phyloP scores from a whole-genome alignment of 2,329 filamentous ascomycete species.

The Lachnellula subtilissima region DNA sequence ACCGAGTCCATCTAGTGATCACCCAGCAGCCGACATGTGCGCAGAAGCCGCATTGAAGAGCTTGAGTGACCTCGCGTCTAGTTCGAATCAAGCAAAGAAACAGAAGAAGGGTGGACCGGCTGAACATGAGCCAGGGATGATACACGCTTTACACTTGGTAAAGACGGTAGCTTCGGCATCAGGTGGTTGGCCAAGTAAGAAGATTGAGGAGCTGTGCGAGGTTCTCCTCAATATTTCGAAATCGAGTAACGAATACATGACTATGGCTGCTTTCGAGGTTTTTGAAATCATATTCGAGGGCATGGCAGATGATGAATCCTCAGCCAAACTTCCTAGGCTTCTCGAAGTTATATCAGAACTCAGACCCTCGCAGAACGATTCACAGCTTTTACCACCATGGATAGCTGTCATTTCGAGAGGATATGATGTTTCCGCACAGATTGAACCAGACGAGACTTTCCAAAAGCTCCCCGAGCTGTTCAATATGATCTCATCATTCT shows the following conservation, averaged over 20 bases:
- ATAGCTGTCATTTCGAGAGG: conserved; percentile 91
- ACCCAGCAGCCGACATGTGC: conserved; percentile 94
- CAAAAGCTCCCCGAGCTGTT: conserved; percentile 84
- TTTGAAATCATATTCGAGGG: conserved; percentile 96
- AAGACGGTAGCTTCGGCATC: conserved; percentile 84
- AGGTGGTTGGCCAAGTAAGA: conserved; percentile 92
- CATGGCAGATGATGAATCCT: conserved; percentile 79
- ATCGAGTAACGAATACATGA: conserved; percentile 91
- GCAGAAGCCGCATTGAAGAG: conserved; percentile 83
- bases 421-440: conserved; percentile 87
- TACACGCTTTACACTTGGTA: conserved; percentile 87
- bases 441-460: conserved; percentile 87
- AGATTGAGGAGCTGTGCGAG: conserved; percentile 89
- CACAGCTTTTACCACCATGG: conserved; percentile 91
- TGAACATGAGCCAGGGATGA: conserved; percentile 73
- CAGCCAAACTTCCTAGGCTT: conserved; percentile 81
- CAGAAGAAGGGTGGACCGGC: conserved; percentile 57
- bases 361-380: conserved; percentile 87
- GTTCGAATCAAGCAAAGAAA: conserved; percentile 59
- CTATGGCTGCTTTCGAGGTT: conserved; percentile 92
- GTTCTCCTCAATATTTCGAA: conserved; percentile 81
- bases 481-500: conserved; percentile 70
- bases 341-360: conserved; percentile 90
- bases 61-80: conserved; percentile 66
- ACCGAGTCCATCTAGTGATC: conserved; percentile 86